A percentile compares a stretch with the other conserved stretches of the same genome.
These are phyloP conservation scores for Rubroboletus pulcherrimus DNA, from an alignment of 768 basidiomycete genomes.

Conservation along the genomic window DNA sequence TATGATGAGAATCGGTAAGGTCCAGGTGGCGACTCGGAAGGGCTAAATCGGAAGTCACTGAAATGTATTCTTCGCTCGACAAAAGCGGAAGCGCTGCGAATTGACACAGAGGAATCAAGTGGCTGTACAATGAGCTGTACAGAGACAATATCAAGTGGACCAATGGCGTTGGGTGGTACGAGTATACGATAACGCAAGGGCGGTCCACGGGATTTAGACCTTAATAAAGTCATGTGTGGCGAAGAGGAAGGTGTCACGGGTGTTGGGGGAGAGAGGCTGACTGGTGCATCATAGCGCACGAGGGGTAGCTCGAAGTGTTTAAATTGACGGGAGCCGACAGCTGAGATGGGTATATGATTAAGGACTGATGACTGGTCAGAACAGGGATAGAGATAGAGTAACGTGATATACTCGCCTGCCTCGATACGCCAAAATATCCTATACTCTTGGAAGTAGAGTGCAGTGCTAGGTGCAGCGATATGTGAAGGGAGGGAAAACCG, in stretches of 20 bases:
- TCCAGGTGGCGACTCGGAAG: conserved; percentile 24
- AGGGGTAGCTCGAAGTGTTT: conserved; percentile 71
- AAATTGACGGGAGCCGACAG: conserved; percentile 63
- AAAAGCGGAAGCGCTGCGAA: conserved; percentile 61
- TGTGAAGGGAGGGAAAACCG: conserved; percentile 62
- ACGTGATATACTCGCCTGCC: conserved; percentile 52
- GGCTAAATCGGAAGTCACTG: conserved; percentile 34
- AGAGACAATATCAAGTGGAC: conserved; percentile 69
- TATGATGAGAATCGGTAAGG: conserved; percentile 18
- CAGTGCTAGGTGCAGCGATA: conserved; percentile 62
- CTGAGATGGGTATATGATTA: conserved; percentile 58
- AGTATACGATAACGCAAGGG: conserved; percentile 58
- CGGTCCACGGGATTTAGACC: conserved; percentile 54
- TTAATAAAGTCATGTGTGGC: conserved; percentile 39
- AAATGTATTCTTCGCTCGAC: conserved; percentile 72
- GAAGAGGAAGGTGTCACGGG: conserved; percentile 34
- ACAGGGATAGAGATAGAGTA: conserved; percentile 4
- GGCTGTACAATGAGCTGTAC: conserved; percentile 62
- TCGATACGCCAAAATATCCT: conserved; percentile 81
- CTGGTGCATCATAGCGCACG: conserved; percentile 64
- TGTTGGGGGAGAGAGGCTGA: conserved; percentile 34
- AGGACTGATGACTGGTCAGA: conserved; percentile 47
- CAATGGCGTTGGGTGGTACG: conserved; percentile 55
- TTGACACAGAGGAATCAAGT: conserved; percentile 48
- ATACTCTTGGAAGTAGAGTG: conserved; percentile 68